Evolutionary conservation across 2,329 filamentous ascomycete species (phyloP), one percentile per base, ranked within the genome.

Genomic region (Endoconidiophora polonica): DNA sequence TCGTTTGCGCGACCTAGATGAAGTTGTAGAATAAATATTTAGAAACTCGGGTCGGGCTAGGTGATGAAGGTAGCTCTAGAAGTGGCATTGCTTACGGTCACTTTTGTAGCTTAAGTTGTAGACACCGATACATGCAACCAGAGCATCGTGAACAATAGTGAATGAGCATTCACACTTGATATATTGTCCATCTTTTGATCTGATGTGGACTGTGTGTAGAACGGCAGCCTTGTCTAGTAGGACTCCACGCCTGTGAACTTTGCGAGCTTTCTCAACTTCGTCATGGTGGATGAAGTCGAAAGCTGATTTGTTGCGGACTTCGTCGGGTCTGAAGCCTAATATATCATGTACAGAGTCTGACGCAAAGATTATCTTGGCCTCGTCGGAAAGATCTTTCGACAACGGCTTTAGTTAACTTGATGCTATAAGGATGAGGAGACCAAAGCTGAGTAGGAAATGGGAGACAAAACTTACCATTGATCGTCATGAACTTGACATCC

Each of bases 401-500:
- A 14, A 22, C 18, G 10, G 12, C 56, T 53, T 48, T 36, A 52
- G 48, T 44, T 47, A 50, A 44, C 54, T 39, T 10, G 3, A 24
- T 24, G 18, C 9, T 10, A 12, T 3, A 33, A 33, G 12, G 29
- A 33, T 12, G 29, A 12, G 16, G 4, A 5, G 20, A 40, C 5
- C 12, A 20, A 23, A 23, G 44, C 23, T 20, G 22, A 44, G 49
- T 3, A 1, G 3, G 24, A 23, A 24, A 4, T 6, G 24, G 10
- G 41, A 43, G 20, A 14, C 5, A 20, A 22, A 5, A 70, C 79
- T 68, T 67, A 84, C 86, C 86, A 62, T 91, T 86, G 61, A 93
- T 91, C 57, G 85, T 87, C 68, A 93, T 91, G 67, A 93, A 93
- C 29, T 86, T 91, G 57, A 83, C 83, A 65, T 88, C 83, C 83